phyloP scores from a whole-genome alignment of 805 yeast species.

The Candida parachauliodes region DNA sequence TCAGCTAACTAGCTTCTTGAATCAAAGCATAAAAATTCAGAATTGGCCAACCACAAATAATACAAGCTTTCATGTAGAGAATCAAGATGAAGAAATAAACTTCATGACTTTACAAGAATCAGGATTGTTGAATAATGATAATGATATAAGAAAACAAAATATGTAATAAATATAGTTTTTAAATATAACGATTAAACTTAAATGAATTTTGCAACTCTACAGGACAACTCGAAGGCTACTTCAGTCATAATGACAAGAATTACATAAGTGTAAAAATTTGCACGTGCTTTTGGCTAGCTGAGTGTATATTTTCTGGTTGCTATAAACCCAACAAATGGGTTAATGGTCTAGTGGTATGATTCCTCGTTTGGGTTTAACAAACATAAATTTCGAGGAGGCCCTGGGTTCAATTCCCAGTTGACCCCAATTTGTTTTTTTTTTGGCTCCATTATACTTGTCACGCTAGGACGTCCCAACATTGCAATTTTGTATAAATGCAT shows the following conservation, averaged over 20 bases:
- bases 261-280: too few species aligned
- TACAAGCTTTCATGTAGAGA: not conserved
- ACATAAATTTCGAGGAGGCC: constrained; percentile 37
- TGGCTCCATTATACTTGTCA: too few species aligned
- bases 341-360: constrained; percentile 33
- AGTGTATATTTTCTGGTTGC: too few species aligned
- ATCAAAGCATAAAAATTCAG: constrained; percentile 11
- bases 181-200: too few species aligned
- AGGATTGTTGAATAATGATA: constrained; percentile 12
- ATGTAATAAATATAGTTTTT: not conserved
- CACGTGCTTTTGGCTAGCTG: too few species aligned
- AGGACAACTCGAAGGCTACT: too few species aligned
- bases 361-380: constrained; percentile 26
- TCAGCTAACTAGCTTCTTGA: constrained; percentile 13
- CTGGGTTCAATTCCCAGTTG: constrained; percentile 59
- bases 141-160: constrained; percentile 2
- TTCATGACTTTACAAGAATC: constrained; percentile 10
- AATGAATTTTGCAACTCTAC: too few species aligned
- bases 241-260: too few species aligned
- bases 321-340: too few species aligned
- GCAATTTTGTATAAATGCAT: too few species aligned
- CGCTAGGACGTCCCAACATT: too few species aligned
- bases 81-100: constrained; percentile 10
- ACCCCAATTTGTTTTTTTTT: constrained; percentile 24
- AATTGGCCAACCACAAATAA: constrained; percentile 13